Evolutionary conservation across 768 basidiomycete genomes (phyloP).

Genomic region (Xerocomellus amylosporus): DNA sequence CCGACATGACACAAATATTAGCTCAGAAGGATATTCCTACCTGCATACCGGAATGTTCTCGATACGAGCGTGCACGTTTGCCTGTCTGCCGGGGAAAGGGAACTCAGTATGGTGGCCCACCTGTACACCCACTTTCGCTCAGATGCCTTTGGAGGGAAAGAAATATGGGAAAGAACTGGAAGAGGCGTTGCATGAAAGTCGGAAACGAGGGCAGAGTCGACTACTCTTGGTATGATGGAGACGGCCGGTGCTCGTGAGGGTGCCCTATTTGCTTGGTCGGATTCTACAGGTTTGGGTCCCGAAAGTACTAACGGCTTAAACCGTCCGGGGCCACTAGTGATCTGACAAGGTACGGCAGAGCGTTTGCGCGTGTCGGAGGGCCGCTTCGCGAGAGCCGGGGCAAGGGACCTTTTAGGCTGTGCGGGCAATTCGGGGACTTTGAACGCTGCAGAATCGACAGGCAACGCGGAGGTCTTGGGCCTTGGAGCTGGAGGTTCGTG

Average conservation of each 20-base stretch:
- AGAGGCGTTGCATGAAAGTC: not conserved
- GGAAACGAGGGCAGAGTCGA: not conserved
- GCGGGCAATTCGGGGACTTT: conserved; percentile 7
- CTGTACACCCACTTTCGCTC: conserved; percentile 53
- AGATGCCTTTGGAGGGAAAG: conserved; percentile 55
- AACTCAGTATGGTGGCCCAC: conserved; percentile 55
- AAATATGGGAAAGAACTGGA: conserved; percentile 40
- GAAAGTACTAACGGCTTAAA: conserved; percentile 17
- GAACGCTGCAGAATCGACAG: not conserved
- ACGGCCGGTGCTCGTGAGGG: too few relatives aligned
- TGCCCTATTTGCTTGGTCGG: not conserved
- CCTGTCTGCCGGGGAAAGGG: conserved; percentile 45
- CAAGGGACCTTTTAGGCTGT: not conserved
- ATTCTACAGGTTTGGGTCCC: not conserved
- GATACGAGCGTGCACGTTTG: conserved; percentile 51
- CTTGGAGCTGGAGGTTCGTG: not conserved
- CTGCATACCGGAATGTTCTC: conserved; percentile 61
- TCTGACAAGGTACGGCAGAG: not conserved
- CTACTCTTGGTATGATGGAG: not conserved
- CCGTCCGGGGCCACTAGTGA: conserved; percentile 1
- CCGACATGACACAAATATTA: conserved; percentile 1
- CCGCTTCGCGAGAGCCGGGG: not conserved
- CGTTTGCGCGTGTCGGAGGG: not conserved
- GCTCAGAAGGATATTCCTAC: conserved; percentile 30
- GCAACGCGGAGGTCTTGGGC: not conserved